Base-by-base conservation (phyloP, 257 asterid genomes). In the Catharanthus roseus region DNA sequence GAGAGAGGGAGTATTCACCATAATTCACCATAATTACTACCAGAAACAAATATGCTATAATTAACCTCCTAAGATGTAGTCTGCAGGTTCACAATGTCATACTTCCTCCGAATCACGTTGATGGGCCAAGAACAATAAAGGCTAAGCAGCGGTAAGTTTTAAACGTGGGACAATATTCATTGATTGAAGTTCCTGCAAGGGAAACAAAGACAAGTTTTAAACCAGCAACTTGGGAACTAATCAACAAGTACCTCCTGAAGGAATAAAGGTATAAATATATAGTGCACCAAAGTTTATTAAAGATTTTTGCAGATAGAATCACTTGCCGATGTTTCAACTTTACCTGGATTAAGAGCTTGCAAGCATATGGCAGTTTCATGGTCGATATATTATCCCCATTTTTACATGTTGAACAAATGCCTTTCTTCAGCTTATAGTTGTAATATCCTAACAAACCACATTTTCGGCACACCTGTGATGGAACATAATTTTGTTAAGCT, bases 281-380 rank as follows among this genome's bases (percentile, higher is more conserved):
- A n/a, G 6, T 29, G 36, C 58, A 29, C n/a, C 13, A 23, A 57
- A 28, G 39, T 28, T 19, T 18, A 28, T 57, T 12, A 57, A 28
- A 28, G n/a, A 18, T 13, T 29, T 57, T 29, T n/a, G 34, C 51
- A 65, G 53, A 31, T 3, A n/a, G n/a, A n/a, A n/a, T n/a, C n/a
- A n/a, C n/a, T n/a, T n/a, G n/a, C n/a, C n/a, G n/a, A n/a, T n/a
- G n/a, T n/a, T n/a, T n/a, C n/a, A n/a, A n/a, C n/a, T n/a, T n/a
- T n/a, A 92, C 97, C 97, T 95, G 99, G 82, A 95, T 28, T 75
- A 95, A 80, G 80, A 95, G 96, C 84, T 95, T 95, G 97, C 99
- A 95, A 9, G 99, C 99, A 77, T 95, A 95, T n/a, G 99, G 99
- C 75, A 95, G 76, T 71, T 95, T 95, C 99, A 95, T 86, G 63